These are phyloP conservation scores for Seiridium cupressi DNA, from an alignment of 2,329 filamentous ascomycete species.

Conservation along the genomic window DNA sequence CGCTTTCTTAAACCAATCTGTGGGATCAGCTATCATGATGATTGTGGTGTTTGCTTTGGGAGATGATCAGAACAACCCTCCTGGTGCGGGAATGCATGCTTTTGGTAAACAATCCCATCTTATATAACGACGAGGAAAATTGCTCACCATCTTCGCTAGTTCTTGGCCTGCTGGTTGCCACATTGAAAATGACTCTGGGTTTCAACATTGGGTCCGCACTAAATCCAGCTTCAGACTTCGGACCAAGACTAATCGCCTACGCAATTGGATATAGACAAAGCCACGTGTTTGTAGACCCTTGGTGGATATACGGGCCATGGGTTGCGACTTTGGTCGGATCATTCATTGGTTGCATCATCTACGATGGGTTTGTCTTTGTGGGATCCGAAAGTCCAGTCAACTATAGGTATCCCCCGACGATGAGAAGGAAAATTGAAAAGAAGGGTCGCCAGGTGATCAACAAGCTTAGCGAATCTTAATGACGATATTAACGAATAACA, in stretches of 20 bases:
- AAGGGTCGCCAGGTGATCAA: not conserved
- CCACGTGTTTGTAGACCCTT: slow-evolving; percentile 25
- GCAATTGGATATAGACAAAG: slow-evolving; percentile 26
- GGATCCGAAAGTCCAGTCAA: slow-evolving; percentile 27
- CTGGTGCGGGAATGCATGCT: slow-evolving; percentile 34
- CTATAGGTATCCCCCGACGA: slow-evolving; percentile 10
- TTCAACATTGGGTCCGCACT: slow-evolving; percentile 35
- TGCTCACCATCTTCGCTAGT: slow-evolving; percentile 12
- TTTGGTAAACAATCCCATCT: slow-evolving; percentile 15
- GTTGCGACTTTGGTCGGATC: slow-evolving; percentile 19
- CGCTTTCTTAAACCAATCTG: slow-evolving; percentile 33
- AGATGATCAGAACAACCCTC: slow-evolving; percentile 35
- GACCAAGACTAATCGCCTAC: slow-evolving; percentile 29
- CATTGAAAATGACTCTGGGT: slow-evolving; percentile 33
- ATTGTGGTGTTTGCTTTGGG: slow-evolving; percentile 34
- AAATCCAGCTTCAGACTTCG: slow-evolving; percentile 36
- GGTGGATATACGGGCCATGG: slow-evolving; percentile 32
- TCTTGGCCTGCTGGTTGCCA: slow-evolving; percentile 31
- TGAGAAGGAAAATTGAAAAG: not conserved
- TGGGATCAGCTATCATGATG: slow-evolving; percentile 32
- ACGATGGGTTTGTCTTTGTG: slow-evolving; percentile 30
- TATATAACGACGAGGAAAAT: not conserved
- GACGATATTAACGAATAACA: not conserved
- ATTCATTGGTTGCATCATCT: slow-evolving; percentile 25
- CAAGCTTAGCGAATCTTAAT: not conserved